Base-by-base conservation (phyloP, 345 rosid genomes). In the Turnera subulata region DNA sequence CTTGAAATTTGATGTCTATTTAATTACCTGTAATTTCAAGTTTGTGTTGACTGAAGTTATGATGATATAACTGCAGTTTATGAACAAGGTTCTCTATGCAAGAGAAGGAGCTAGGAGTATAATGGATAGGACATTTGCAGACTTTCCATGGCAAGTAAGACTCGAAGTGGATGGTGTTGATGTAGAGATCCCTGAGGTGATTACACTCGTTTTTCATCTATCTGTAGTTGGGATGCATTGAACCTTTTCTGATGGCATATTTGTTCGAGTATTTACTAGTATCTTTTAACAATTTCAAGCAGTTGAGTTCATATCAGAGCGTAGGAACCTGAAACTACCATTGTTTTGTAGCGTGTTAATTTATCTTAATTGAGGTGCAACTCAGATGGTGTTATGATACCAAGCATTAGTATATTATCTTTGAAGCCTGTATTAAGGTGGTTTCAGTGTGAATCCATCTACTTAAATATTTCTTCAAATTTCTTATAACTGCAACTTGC, bases 41-140 rank as follows among this genome's bases (percentile, higher is more conserved):
- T 57, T 56, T 29, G 21, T 22, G 5, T 32, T 50, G 46, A 62
- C 69, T 65, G 60, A 56, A 19, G 37, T 35, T 17, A 17, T 26
- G 26, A 15, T 20, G 43, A 7, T 44, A 6, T 57, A 19, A 16
- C 24, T 50, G 58, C 81, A 88, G 96, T 88, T 88, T 73, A 88
- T 88, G 72, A 88, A 88, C 73, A 88, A 82, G 75, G 78, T 88
- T 74, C 76, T 85, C 32, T 88, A 88, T 67, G 96, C 96, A 38
- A 82, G 80, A 78, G 91, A 88, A 81, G 96, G 96, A 43, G 96
- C 91, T 13, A 84, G 79, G 73, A 88, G 82, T 59, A 88, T 88
- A 61, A 84, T 84, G 96, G 96, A 84, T 71, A 75, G 96, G 76
- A 80, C 96, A 54, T 84, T 90, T 76, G 89, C 89, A 6, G 91